Evolutionary conservation across 2,329 filamentous ascomycete genomes (phyloP), one percentile per base, ranked within the genome.

Genomic region (Huntiella bhutanensis): DNA sequence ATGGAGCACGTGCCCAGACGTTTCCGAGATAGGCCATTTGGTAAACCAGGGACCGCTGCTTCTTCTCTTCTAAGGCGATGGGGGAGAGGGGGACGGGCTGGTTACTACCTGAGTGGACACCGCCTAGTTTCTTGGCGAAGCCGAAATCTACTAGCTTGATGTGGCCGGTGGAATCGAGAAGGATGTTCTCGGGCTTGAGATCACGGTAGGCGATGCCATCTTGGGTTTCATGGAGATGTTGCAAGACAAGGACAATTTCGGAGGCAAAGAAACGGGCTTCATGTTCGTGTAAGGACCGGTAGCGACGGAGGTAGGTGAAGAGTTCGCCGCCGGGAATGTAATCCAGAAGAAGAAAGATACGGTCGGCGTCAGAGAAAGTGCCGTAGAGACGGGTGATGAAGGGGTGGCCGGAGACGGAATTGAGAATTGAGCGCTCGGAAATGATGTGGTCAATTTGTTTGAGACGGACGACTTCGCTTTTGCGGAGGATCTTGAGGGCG

Each of bases 391-490:
- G 78, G 45, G 83, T 87, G 58, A 91, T 87, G 62, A 88, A 91
- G 17, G 83, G 83, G 58, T 87, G 78, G 17, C 82, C 82, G 41
- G 80, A 77, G 41, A 88, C 80, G 52, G 82, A 77, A 56, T 76
- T 73, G 44, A 91, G 74, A 54, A 88, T 79, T 52, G 77, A 73
- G 54, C 82, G 79, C 67, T 91, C 83, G 62, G 87, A 82, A 51
- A 81, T 79, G 46, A 88, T 82, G 61, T 91, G 83, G 62, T 88
- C 82, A 54, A 88, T 78, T 58, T 91, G 83, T 67, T 88, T 88
- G 49, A 88, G 71, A 52, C 79, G 79, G 59, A 91, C 80, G 39
- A 91, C 79, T 55, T 79, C 71, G 46, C 73, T 69, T 57, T 80
- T 80, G 52, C 81, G 75, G 53, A 88, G 62, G 47, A 86, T 84